Evolutionary conservation across 164 flowering plant species (phyloP).

Genomic region (Chloranthus sessilifolius): DNA sequence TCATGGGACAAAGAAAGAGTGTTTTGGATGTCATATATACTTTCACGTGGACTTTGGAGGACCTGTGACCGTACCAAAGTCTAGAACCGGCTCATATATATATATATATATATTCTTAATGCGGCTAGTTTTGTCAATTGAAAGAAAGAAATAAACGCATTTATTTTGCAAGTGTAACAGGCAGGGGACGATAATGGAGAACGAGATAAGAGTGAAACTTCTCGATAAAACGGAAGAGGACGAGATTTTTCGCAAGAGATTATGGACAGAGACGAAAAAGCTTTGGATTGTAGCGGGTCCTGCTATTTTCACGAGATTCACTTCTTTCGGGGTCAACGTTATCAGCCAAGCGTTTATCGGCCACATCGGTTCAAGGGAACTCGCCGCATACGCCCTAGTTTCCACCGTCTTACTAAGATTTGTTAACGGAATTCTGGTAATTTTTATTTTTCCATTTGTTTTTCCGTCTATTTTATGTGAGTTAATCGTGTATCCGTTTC

Average conservation of each 20-base stretch:
- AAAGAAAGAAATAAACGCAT: too few relatives aligned
- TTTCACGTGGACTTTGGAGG: too few relatives aligned
- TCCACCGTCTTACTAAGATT: constrained; percentile 40
- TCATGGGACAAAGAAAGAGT: too few relatives aligned
- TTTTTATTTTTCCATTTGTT: not conserved
- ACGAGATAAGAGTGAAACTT: constrained; percentile 10
- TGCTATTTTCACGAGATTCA: constrained; percentile 46
- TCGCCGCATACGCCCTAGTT: constrained; percentile 51
- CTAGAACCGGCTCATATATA: too few relatives aligned
- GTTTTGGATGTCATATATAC: too few relatives aligned
- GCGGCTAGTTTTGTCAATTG: too few relatives aligned
- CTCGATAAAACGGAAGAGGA: constrained; percentile 6
- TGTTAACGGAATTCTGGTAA: constrained; percentile 44
- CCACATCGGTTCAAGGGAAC: constrained; percentile 40
- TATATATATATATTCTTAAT: too few relatives aligned
- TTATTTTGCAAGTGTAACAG: too few relatives aligned
- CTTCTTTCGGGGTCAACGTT: constrained; percentile 36
- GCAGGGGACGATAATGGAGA: too few relatives aligned
- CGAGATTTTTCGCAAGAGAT: constrained; percentile 12
- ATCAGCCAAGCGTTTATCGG: constrained; percentile 55
- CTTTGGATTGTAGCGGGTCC: constrained; percentile 57
- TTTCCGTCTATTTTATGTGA: too few relatives aligned
- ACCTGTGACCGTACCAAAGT: too few relatives aligned
- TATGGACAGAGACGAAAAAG: constrained; percentile 41
- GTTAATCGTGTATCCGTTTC: too few relatives aligned